These are phyloP conservation scores for Drechslerella dactyloides DNA, from an alignment of 2,329 filamentous ascomycete species.

Conservation along the genomic window DNA sequence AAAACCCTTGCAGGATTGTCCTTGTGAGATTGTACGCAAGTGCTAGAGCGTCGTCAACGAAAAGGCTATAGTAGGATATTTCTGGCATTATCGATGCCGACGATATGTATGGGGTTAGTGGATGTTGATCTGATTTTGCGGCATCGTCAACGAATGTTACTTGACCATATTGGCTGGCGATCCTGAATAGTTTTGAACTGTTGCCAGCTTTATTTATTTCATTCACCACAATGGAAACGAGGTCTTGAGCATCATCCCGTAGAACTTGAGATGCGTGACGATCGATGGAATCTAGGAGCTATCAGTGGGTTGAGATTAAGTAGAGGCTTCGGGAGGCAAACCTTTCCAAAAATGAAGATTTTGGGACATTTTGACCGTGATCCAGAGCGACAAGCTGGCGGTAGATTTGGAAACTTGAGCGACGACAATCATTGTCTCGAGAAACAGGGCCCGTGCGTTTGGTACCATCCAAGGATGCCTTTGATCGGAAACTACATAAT, in stretches of 20 bases:
- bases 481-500: conserved; percentile 71
- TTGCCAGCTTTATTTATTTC: conserved; percentile 22
- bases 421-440: conserved; percentile 90
- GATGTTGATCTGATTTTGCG: neutral
- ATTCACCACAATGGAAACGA: conserved; percentile 31
- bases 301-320: neutral
- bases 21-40: conserved; percentile 1
- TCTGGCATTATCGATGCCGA: conserved; percentile 32
- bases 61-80: conserved; percentile 10
- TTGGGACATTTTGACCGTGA: conserved; percentile 83
- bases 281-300: conserved; percentile 16
- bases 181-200: conserved; percentile 31
- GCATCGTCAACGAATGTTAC: conserved; percentile 9
- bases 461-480: conserved; percentile 83
- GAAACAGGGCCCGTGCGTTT: conserved; percentile 75
- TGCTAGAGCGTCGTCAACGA: conserved; percentile 6
- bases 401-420: conserved; percentile 90
- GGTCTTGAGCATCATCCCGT: conserved; percentile 37
- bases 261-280: conserved; percentile 26
- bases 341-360: conserved; percentile 63
- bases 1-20: neutral
- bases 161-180: conserved; percentile 30
- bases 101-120: neutral
- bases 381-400: conserved; percentile 88
- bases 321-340: conserved; percentile 9